A percentile compares a stretch with the other conserved stretches of the same genome.
These are phyloP conservation scores for Alternaria triticina DNA, from an alignment of 2,329 filamentous ascomycete genomes.

Conservation along the genomic window DNA sequence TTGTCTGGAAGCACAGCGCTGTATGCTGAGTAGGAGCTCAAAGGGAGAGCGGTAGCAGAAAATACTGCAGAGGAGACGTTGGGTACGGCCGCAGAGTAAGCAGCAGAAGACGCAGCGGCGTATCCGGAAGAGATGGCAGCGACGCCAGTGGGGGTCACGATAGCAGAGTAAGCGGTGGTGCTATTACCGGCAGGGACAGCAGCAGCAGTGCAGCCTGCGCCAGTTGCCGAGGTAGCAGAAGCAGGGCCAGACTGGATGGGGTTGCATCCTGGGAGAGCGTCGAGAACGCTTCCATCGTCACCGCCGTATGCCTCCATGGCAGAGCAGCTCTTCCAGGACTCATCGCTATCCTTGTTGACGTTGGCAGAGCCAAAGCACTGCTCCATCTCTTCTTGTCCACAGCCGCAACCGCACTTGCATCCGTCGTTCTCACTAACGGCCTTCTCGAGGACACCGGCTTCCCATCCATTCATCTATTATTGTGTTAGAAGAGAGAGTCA, in stretches of 20 bases:
- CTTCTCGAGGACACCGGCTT: slow-evolving; percentile 45
- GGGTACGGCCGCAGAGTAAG: neutral
- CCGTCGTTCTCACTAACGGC: slow-evolving; percentile 41
- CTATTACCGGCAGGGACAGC: slow-evolving; percentile 11
- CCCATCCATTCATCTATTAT: slow-evolving; percentile 43
- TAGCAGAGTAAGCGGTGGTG: neutral
- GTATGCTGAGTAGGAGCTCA: slow-evolving; percentile 4
- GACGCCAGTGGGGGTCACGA: slow-evolving; percentile 4
- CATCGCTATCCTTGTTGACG: slow-evolving; percentile 42
- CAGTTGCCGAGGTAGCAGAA: slow-evolving; percentile 34
- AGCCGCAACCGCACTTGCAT: slow-evolving; percentile 49
- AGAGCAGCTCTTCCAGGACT: slow-evolving; percentile 36
- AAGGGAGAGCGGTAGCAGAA: slow-evolving; percentile 9
- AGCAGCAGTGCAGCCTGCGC: slow-evolving; percentile 34
- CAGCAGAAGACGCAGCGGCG: neutral
- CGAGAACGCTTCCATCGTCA: slow-evolving; percentile 25
- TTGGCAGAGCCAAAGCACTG: slow-evolving; percentile 45
- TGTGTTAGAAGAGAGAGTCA: neutral
- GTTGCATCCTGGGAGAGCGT: slow-evolving; percentile 48
- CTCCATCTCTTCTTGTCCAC: slow-evolving; percentile 44
- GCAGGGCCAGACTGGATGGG: slow-evolving; percentile 47
- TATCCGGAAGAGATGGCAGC: neutral
- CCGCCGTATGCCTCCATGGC: slow-evolving; percentile 22
- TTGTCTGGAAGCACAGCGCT: slow-evolving; percentile 22
- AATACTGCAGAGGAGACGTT: neutral